Conservation (phyloP, 768 basidiomycete species). For the Gloeopeniophorella convolvens region DNA sequence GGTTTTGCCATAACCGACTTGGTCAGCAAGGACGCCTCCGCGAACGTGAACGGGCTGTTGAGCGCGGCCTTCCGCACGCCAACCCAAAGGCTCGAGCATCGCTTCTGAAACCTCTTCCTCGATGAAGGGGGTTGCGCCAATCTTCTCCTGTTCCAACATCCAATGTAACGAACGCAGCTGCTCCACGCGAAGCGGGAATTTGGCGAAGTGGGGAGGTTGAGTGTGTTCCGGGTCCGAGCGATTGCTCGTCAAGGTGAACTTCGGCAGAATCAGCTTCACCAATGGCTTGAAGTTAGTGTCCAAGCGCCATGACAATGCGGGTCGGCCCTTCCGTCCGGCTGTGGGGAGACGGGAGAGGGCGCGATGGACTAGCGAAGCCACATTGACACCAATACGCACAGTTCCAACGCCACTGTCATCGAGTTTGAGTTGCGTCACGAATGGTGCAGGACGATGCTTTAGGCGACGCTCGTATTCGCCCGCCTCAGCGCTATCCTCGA, state of each 20-base stretch:
- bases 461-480: slow-evolving; percentile 85
- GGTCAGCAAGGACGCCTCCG: slow-evolving; percentile 91
- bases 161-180: slow-evolving; percentile 87
- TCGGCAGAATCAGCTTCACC: slow-evolving; percentile 50
- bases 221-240: slow-evolving; percentile 57
- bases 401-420: slow-evolving; percentile 56
- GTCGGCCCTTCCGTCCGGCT: slow-evolving; percentile 35
- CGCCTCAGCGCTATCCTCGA: slow-evolving; percentile 83
- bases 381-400: slow-evolving; percentile 82
- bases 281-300: slow-evolving; percentile 69
- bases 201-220: slow-evolving; percentile 77
- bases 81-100: slow-evolving; percentile 76
- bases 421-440: slow-evolving; percentile 76
- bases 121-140: slow-evolving; percentile 61
- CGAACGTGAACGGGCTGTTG: slow-evolving; percentile 67
- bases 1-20: slow-evolving; percentile 97
- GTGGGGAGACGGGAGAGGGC: slow-evolving; percentile 75
- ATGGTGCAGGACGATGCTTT: slow-evolving; percentile 79
- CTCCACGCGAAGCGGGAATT: slow-evolving; percentile 62
- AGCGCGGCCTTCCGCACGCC: slow-evolving; percentile 92
- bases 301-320: slow-evolving; percentile 69
- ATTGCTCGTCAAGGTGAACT: slow-evolving; percentile 73
- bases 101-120: slow-evolving; percentile 96
- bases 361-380: slow-evolving; percentile 81
- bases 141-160: slow-evolving; percentile 81